phyloP scores from a whole-genome alignment of 2,329 filamentous ascomycete genomes.

The Pseudocercospora fuligena region DNA sequence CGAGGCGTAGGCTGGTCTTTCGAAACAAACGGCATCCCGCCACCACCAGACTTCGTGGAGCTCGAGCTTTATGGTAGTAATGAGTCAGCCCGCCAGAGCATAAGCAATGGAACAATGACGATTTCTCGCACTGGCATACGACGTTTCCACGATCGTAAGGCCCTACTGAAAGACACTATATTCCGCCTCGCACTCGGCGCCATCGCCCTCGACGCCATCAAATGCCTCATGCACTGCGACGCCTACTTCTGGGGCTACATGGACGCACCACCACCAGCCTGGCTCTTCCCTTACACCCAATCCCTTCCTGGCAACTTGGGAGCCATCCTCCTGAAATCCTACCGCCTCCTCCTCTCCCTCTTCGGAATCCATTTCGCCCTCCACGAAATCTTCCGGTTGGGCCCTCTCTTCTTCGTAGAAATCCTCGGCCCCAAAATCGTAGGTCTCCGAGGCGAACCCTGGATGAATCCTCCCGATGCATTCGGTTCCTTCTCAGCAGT shows the following conservation, averaged over 20 bases:
- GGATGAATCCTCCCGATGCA: conserved; percentile 62
- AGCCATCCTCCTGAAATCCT: conserved; percentile 54
- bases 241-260: conserved; percentile 69
- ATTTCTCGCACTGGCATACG: conserved; percentile 40
- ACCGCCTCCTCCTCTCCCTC: conserved; percentile 63
- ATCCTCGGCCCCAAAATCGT: conserved; percentile 63
- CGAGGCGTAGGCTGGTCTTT: conserved; percentile 66
- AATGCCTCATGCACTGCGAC: conserved; percentile 72
- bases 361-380: conserved; percentile 65
- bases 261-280: conserved; percentile 47
- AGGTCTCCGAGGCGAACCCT: conserved; percentile 64
- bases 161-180: conserved; percentile 42
- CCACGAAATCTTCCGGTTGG: conserved; percentile 62
- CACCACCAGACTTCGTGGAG: conserved; percentile 44
- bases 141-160: conserved; percentile 41
- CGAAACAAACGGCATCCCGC: conserved; percentile 55
- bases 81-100: neutral
- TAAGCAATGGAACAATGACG: neutral
- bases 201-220: conserved; percentile 71
- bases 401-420: conserved; percentile 64
- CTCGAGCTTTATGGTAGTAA: conserved; percentile 42
- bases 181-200: conserved; percentile 61
- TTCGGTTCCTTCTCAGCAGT: conserved; percentile 62
- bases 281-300: conserved; percentile 39
- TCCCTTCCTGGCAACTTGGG: conserved; percentile 42